Percentiles rank a stretch among this genome's conserved stretches.
phyloP scores from a whole-genome alignment of 2,329 filamentous ascomycete genomes.

The Blastomyces gilchristii region DNA sequence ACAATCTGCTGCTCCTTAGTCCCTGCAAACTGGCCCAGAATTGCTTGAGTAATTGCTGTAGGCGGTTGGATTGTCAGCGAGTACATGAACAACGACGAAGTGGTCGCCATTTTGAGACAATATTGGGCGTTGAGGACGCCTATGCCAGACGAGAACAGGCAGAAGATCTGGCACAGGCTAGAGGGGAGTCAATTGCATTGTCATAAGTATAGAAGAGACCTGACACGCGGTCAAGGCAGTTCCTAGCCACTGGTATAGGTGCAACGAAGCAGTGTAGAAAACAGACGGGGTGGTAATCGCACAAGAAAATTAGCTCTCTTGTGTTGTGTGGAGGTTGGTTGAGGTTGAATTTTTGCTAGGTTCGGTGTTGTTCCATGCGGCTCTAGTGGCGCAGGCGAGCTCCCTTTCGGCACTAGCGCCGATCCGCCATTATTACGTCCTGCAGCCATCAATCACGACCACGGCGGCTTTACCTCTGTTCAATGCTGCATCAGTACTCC shows the following conservation, averaged over 20 bases:
- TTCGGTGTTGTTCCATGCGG: constrained; percentile 14
- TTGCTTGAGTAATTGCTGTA: constrained; percentile 77
- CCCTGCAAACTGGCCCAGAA: constrained; percentile 88
- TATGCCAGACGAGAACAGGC: neutral
- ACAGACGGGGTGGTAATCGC: neutral
- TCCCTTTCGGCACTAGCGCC: constrained; percentile 6
- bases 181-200: constrained; percentile 3
- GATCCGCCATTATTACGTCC: constrained; percentile 1
- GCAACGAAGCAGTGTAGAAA: neutral
- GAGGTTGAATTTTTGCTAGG: constrained; percentile 7
- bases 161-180: constrained; percentile 3
- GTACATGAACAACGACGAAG: constrained; percentile 98
- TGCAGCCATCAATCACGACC: neutral
- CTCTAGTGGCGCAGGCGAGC: constrained; percentile 10
- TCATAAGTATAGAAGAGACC: neutral
- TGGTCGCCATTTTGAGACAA: constrained; percentile 71
- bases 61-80: constrained; percentile 91
- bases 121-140: neutral
- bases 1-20: constrained; percentile 97
- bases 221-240: neutral
- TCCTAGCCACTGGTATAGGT: neutral
- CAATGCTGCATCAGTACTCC: neutral
- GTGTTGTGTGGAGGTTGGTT: neutral
- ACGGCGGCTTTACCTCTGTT: neutral
- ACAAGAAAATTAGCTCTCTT: neutral